Percentiles rank a stretch among this genome's conserved stretches.
phyloP scores from a whole-genome alignment of 2,329 filamentous ascomycete genomes.

The Magnaporthiopsis rhizophila region DNA sequence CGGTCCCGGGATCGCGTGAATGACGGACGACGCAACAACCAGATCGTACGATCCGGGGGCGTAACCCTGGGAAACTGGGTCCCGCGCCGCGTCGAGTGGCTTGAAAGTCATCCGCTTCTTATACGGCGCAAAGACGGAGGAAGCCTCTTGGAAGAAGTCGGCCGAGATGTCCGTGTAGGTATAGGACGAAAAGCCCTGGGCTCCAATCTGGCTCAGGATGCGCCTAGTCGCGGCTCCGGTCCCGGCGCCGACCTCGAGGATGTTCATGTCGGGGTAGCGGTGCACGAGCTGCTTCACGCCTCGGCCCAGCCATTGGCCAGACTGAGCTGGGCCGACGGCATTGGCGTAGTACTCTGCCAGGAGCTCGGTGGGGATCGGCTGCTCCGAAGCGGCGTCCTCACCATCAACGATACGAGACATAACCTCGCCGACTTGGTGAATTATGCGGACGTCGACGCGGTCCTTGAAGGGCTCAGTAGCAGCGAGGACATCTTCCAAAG shows the following conservation, averaged over 20 bases:
- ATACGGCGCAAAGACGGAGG: conserved; percentile 18
- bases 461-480: background rate
- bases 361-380: conserved; percentile 24
- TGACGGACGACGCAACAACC: conserved; percentile 28
- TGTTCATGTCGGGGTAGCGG: conserved; percentile 26
- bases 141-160: conserved; percentile 23
- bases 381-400: conserved; percentile 20
- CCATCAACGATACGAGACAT: conserved; percentile 10
- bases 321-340: conserved; percentile 12
- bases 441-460: conserved; percentile 11
- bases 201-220: conserved; percentile 21
- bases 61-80: conserved; percentile 25
- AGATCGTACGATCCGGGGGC: conserved; percentile 25
- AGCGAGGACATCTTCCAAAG: background rate
- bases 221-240: conserved; percentile 4
- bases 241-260: conserved; percentile 14
- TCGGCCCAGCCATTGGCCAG: background rate
- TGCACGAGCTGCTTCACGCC: conserved; percentile 12
- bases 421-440: conserved; percentile 9
- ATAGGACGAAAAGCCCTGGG: conserved; percentile 14
- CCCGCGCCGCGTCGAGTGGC: conserved; percentile 24
- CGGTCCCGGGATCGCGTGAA: conserved; percentile 25
- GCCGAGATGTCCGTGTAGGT: conserved; percentile 14
- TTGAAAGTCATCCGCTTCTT: conserved; percentile 19
- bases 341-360: conserved; percentile 24